These are phyloP conservation scores for Parietichytrium sp. DNA, from an alignment of 108 stramenopile species.

Conservation along the genomic window DNA sequence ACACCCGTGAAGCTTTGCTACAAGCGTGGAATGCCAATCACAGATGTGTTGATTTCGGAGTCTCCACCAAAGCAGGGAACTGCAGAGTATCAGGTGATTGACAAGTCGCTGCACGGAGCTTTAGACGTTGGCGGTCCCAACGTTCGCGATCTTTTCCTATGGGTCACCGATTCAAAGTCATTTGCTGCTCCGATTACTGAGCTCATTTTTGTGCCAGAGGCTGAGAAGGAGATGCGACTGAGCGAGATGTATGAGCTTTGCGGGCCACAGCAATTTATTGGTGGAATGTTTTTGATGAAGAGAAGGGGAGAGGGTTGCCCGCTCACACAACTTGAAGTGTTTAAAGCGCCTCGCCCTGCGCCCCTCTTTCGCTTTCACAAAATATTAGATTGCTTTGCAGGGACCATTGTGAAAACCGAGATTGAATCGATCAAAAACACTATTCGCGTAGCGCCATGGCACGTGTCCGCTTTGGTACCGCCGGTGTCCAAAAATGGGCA, in stretches of 20 bases:
- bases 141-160: not conserved
- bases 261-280: not conserved
- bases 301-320: not conserved
- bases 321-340: not conserved
- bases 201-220: not conserved
- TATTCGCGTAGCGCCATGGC: no score
- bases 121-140: not conserved
- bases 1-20: slow-evolving; percentile 37
- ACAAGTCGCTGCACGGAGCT: slow-evolving; percentile 4
- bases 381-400: not conserved
- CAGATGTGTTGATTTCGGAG: not conserved
- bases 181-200: slow-evolving; percentile 18
- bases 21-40: slow-evolving; percentile 28
- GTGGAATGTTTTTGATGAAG: not conserved
- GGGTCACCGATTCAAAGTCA: not conserved
- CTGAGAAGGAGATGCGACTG: not conserved
- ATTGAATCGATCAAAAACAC: no score
- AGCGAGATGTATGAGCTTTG: not conserved
- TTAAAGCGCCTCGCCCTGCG: slow-evolving; percentile 3
- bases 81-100: slow-evolving; percentile 17
- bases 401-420: no score
- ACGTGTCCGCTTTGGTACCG: no score
- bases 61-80: not conserved
- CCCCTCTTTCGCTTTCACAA: not conserved
- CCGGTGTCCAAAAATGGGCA: no score